Evolutionary conservation across 1,284 basidiomycete species (phyloP), one percentile per base, ranked within the genome.

Genomic region (Puccinia hordei): DNA sequence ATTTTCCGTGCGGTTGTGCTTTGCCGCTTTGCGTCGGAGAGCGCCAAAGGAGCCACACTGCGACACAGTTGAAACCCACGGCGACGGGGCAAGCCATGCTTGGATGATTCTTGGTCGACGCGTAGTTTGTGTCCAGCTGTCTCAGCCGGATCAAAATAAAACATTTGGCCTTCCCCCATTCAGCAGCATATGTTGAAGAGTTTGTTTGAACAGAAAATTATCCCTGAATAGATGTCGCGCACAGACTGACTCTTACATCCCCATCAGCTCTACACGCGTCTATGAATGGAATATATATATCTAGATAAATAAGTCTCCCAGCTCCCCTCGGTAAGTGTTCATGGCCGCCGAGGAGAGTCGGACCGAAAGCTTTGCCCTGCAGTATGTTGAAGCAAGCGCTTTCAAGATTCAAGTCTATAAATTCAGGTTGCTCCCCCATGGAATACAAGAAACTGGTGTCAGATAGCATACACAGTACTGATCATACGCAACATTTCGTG

Each of bases 171-270:
- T 49, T 49, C 46, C 38, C 38, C 12, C 38, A 41, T 41, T 41
- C 38, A 15, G 49, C n/a, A 10, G 13, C 27, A 27, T 33, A 2
- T 27, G n/a, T 30, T 59, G 61, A 35, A 63, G 61, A 63, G 35
- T 41, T 63, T 41, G 19, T 63, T 41, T 63, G 33, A 63, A 63
- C 33, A 22, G 61, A 63, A 55, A 63, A 63, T 38, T 17, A 41
- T 63, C 27, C 9, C 12, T 55, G 24, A 55, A 55, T n/a, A n/a
- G 9, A 19, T 63, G n/a, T n/a, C n/a, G n/a, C 33, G 27, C 3
- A 0, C 17, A 6, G 38, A 35, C 38, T 15, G 61, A 63, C 33
- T 63, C 17, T 63, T 35, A 35, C 61, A 35, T 33, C 61, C 61
- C 35, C 35, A 38, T 35, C 61, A 22, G 30, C 30, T 41, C 61